A percentile compares a stretch with the other conserved stretches of the same genome.
Conservation (phyloP, 2,329 filamentous ascomycete species). For the Microdochium trichocladiopsis region DNA sequence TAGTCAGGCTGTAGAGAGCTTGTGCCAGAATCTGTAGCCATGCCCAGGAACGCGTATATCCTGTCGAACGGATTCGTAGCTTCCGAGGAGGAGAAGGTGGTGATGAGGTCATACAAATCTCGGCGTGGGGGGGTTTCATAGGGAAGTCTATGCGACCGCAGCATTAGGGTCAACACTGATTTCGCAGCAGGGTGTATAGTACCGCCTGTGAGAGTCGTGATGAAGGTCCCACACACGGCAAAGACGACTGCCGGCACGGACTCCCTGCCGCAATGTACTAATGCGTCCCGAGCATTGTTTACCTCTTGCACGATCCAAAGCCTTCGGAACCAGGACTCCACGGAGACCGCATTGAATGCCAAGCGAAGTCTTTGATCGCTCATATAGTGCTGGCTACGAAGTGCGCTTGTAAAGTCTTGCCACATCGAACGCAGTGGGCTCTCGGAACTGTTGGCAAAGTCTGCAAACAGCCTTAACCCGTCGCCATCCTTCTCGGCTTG, state of each 20-base stretch:
- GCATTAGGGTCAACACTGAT: background rate
- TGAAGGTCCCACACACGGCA: background rate
- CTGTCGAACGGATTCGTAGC: background rate
- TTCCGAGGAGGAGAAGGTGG: background rate
- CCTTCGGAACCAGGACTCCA: background rate
- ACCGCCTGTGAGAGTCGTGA: background rate
- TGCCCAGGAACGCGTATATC: background rate
- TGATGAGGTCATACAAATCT: background rate
- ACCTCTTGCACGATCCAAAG: background rate
- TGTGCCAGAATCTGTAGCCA: background rate
- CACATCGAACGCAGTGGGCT: background rate
- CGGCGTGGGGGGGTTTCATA: background rate
- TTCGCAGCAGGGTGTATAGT: background rate
- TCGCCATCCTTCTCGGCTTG: background rate
- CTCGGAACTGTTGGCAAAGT: background rate
- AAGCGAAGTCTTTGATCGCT: background rate
- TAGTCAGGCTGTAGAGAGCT: background rate
- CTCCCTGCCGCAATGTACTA: background rate
- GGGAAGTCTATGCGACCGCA: background rate
- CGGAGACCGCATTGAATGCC: background rate
- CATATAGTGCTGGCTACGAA: background rate
- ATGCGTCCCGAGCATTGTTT: background rate
- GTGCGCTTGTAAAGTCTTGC: background rate
- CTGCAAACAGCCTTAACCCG: background rate
- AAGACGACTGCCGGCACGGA: background rate